These are phyloP conservation scores for Xylariaceae sp. DNA, from an alignment of 2,329 filamentous ascomycete species.

Conservation along the genomic window DNA sequence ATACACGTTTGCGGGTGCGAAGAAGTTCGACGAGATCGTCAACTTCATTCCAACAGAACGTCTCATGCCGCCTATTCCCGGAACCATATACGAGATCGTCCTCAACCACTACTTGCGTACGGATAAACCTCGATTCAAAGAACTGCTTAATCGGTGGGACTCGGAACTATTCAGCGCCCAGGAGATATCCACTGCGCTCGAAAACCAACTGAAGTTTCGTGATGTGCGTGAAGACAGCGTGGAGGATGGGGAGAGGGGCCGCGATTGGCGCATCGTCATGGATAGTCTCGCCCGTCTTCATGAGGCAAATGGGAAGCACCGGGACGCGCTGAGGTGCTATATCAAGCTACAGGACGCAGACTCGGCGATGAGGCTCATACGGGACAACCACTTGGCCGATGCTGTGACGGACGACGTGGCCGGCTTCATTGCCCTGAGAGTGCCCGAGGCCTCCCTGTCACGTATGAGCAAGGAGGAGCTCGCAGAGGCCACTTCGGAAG, in stretches of 20 bases:
- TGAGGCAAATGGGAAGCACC: conserved; percentile 71
- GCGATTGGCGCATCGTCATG: conserved; percentile 87
- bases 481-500: conserved; percentile 73
- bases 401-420: conserved; percentile 86
- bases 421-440: conserved; percentile 79
- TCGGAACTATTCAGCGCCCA: conserved; percentile 76
- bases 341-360: conserved; percentile 90
- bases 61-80: conserved; percentile 73
- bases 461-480: conserved; percentile 65
- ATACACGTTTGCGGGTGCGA: conserved; percentile 80
- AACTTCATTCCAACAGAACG: conserved; percentile 72
- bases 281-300: conserved; percentile 80
- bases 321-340: conserved; percentile 82
- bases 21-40: conserved; percentile 85
- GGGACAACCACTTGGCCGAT: conserved; percentile 83
- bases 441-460: conserved; percentile 63
- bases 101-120: conserved; percentile 81
- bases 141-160: conserved; percentile 78
- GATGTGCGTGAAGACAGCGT: conserved; percentile 71
- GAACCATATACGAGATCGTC: conserved; percentile 81
- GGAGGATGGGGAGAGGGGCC: conserved; percentile 64
- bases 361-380: conserved; percentile 77
- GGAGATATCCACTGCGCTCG: conserved; percentile 70
- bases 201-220: conserved; percentile 73
- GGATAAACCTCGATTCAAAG: conserved; percentile 69